phyloP scores from a whole-genome alignment of 2,329 filamentous ascomycete genomes.

The Parafenestella ontariensis region DNA sequence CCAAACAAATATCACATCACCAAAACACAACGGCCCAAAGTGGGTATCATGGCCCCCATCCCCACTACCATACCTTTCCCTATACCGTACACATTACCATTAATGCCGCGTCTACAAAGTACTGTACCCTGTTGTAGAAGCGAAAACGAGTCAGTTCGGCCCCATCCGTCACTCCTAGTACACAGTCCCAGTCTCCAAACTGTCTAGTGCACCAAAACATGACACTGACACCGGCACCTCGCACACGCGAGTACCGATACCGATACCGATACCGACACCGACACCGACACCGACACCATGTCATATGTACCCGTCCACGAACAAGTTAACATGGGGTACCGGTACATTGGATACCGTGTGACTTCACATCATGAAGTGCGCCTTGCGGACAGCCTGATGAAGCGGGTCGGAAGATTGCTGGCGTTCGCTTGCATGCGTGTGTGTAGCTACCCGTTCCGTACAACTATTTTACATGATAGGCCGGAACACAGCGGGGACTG shows the following conservation, averaged over 20 bases:
- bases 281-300: background rate
- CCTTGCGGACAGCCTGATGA: constrained; percentile 15
- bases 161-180: too few relatives aligned
- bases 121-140: too few relatives aligned
- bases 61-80: background rate
- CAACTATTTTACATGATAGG: constrained; percentile 1
- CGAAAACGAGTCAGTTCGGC: background rate
- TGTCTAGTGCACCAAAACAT: background rate
- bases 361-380: constrained; percentile 8
- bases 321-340: background rate
- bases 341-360: background rate
- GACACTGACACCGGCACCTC: background rate
- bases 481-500: constrained; percentile 1
- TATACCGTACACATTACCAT: too few relatives aligned
- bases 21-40: background rate
- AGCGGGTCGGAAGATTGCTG: constrained; percentile 5
- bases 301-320: background rate
- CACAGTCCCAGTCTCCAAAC: too few relatives aligned
- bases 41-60: background rate
- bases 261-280: background rate
- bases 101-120: too few relatives aligned
- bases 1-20: background rate
- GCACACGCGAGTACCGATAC: background rate
- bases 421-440: background rate
- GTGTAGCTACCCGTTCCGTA: background rate